Percentiles rank a stretch among this genome's conserved stretches.
These are phyloP conservation scores for Suillus placidus DNA, from an alignment of 768 basidiomycete genomes.

Conservation along the genomic window DNA sequence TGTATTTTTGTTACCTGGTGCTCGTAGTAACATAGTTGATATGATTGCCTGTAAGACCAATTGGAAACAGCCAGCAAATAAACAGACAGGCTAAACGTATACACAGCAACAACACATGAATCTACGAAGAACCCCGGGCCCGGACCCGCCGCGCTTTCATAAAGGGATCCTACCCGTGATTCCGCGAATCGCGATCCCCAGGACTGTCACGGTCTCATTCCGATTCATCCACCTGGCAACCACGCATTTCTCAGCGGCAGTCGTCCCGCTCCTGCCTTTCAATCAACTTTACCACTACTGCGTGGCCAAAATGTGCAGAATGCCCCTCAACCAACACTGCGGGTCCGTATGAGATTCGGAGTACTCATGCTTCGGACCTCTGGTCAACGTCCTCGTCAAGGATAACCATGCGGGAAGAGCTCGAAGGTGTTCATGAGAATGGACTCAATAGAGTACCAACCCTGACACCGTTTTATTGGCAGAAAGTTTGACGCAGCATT, in stretches of 20 bases:
- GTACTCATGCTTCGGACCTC: neutral
- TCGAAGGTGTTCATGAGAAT: neutral
- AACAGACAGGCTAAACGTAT: too few species aligned
- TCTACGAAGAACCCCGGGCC: too few species aligned
- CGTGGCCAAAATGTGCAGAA: neutral
- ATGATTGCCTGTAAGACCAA: too few species aligned
- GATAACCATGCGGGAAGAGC: neutral
- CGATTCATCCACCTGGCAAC: neutral
- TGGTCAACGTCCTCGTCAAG: neutral
- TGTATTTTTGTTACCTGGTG: slow-evolving; percentile 17
- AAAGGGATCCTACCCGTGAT: neutral
- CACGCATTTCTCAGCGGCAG: neutral
- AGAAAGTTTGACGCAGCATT: neutral
- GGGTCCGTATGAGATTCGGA: neutral
- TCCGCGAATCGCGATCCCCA: neutral
- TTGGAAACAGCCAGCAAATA: neutral
- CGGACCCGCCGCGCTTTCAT: too few species aligned
- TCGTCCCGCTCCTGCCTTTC: neutral
- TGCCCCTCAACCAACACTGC: neutral
- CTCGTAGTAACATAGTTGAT: slow-evolving; percentile 6
- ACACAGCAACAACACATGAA: too few species aligned
- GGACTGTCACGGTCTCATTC: neutral
- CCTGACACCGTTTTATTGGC: neutral
- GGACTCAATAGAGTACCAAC: neutral
- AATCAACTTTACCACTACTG: neutral